A percentile compares a stretch with the other conserved stretches of the same genome.
Conservation (phyloP, 2,329 filamentous ascomycete genomes). For the Magnaporthiopsis rhizophila region DNA sequence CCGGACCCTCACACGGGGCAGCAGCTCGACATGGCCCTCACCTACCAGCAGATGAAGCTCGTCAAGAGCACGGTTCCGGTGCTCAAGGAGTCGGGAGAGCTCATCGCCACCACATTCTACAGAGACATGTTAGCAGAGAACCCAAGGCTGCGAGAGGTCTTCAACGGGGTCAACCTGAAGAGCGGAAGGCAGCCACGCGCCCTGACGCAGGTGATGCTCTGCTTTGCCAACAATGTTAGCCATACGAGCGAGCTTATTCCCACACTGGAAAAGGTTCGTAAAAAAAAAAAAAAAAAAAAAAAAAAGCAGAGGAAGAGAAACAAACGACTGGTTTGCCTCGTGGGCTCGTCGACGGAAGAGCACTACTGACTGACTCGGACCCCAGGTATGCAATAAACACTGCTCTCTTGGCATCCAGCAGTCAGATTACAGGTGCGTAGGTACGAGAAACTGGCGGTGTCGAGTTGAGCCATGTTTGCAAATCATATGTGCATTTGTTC, state of each 20-base stretch:
- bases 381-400: conserved; percentile 61
- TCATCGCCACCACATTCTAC: conserved; percentile 68
- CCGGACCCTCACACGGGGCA: conserved; percentile 1
- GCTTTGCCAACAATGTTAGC: conserved; percentile 65
- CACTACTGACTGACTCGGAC: background rate
- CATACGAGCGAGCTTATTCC: conserved; percentile 46
- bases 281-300: background rate
- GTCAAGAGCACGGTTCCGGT: conserved; percentile 66
- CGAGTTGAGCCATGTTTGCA: too few species aligned
- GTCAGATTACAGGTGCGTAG: conserved; percentile 49
- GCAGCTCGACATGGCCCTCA: conserved; percentile 28
- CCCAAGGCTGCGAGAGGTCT: conserved; percentile 60
- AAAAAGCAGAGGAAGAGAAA: background rate
- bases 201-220: conserved; percentile 56
- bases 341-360: background rate
- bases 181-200: conserved; percentile 55
- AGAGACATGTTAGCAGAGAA: conserved; percentile 56
- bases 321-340: background rate
- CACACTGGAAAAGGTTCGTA: conserved; percentile 32
- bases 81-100: conserved; percentile 57
- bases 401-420: conserved; percentile 60
- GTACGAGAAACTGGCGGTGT: background rate
- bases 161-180: conserved; percentile 60
- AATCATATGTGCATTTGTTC: too few species aligned
- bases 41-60: conserved; percentile 49